Evolutionary conservation across 2,329 filamentous ascomycete species (phyloP), one percentile per base, ranked within the genome.

Genomic region (Penicillium hesseltinei): DNA sequence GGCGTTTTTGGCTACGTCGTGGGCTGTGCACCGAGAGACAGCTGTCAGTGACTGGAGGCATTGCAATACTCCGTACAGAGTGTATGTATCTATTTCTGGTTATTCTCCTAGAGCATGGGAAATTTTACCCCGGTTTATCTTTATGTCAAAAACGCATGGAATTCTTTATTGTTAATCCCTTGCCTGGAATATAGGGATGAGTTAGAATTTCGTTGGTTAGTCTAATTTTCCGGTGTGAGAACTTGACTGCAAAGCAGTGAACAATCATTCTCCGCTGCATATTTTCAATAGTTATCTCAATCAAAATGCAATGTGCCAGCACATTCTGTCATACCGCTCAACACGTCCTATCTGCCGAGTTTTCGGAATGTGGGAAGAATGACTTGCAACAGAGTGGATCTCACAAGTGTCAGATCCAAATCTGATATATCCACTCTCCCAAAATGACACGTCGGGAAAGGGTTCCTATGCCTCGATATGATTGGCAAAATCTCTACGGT

Each of bases 361-460:
- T 38, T 35, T 43, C 31, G 3, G 15, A 35, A 5, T 35, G 33
- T 15, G 45, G 23, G 21, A 33, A 40, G 33, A 15, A 40, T 44
- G 7, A 8, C 23, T 17, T 57, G 54, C 42, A 47, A 44, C 21
- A 9, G 38, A 42, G 54, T 57, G 54, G 49, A 47, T 36, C 27
- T n/a, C 2, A 0, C 2, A 19, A 13, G 42, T 36, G n/a, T 31
- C 13, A 27, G 17, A n/a, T 38, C 9, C 10, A 33, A 48, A 57
- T 46, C n/a, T 46, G 54, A 57, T 47, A 42, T 40, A 43, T 57
- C 54, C 29, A 29, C 35, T 45, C 5, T 31, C 2, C 29, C 29
- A n/a, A 57, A 11, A 21, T 47, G 54, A 57, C 15, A 47, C n/a
- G 23, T 57, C 54, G 29, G 42, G 33, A 47, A 53, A 27, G 3